These are phyloP conservation scores for Phytopythium aichiense DNA, from an alignment of 352 stramenopile species.

Conservation along the genomic window DNA sequence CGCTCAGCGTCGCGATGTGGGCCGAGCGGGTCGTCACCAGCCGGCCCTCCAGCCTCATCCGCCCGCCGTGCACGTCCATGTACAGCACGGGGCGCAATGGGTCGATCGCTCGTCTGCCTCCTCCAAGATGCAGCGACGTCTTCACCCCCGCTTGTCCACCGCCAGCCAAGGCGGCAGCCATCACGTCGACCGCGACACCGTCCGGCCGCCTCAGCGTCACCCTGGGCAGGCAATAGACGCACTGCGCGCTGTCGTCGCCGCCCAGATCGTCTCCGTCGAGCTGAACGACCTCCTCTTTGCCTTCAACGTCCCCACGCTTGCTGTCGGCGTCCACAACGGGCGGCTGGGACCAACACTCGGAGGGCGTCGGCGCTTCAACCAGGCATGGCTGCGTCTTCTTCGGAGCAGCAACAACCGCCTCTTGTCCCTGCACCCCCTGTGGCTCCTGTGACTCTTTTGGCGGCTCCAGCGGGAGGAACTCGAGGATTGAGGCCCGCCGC, in stretches of 20 bases:
- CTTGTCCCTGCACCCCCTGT: not conserved
- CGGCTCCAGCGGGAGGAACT: not conserved
- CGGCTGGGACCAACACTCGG: not conserved
- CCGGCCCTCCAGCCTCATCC: not conserved
- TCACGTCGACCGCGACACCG: not conserved
- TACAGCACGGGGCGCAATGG: not conserved
- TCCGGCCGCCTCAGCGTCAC: not conserved
- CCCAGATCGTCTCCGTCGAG: not conserved
- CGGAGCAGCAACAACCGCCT: not conserved
- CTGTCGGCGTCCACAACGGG: not conserved
- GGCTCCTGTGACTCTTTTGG: not conserved
- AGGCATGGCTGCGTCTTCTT: not conserved
- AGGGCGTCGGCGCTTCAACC: not conserved
- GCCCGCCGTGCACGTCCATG: not conserved
- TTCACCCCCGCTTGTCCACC: too few species aligned
- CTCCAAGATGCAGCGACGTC: not conserved
- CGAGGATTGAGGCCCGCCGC: not conserved
- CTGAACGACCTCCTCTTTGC: not conserved
- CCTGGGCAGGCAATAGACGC: conserved; percentile 3
- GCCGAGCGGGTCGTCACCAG: not conserved
- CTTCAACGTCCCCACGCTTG: not conserved
- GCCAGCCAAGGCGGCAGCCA: not conserved
- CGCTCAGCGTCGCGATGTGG: not conserved
- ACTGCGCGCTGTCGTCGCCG: not conserved
- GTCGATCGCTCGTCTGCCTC: not conserved